phyloP scores from a whole-genome alignment of 1,284 basidiomycete species.

The Ceratorhiza oryzae-sativae region DNA sequence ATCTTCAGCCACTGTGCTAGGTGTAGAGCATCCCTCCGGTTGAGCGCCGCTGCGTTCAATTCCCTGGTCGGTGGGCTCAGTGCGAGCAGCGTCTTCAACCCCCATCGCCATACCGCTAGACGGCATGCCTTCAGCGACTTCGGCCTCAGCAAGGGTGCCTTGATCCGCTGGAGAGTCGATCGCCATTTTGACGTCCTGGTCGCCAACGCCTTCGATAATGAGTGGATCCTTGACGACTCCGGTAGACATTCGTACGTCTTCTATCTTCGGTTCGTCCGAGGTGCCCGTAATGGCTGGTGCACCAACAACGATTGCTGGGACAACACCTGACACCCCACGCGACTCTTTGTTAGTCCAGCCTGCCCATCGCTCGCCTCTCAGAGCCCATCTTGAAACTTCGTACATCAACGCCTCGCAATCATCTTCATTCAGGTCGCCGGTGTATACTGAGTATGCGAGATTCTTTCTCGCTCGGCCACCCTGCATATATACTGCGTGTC shows the following conservation, averaged over 20 bases:
- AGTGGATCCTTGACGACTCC: neutral
- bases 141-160: neutral
- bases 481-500: slow-evolving; percentile 40
- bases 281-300: neutral
- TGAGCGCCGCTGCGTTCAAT: neutral
- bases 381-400: slow-evolving; percentile 41
- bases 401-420: slow-evolving; percentile 37
- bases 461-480: slow-evolving; percentile 33
- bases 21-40: neutral
- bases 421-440: slow-evolving; percentile 37
- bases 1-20: neutral
- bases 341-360: neutral
- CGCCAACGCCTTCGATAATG: neutral
- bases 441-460: slow-evolving; percentile 30
- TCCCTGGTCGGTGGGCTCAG: neutral
- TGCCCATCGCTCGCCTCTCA: slow-evolving; percentile 42
- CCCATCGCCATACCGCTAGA: neutral
- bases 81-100: neutral
- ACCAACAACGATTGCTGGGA: neutral
- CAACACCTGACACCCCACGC: neutral
- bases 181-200: neutral
- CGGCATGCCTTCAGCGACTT: neutral
- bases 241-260: neutral
- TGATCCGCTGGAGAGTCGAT: neutral
- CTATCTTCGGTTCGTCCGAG: neutral